A percentile compares a stretch with the other conserved stretches of the same genome.
Evolutionary conservation across 768 basidiomycete genomes (phyloP).

Genomic region (Psilocybe subaeruginosa): DNA sequence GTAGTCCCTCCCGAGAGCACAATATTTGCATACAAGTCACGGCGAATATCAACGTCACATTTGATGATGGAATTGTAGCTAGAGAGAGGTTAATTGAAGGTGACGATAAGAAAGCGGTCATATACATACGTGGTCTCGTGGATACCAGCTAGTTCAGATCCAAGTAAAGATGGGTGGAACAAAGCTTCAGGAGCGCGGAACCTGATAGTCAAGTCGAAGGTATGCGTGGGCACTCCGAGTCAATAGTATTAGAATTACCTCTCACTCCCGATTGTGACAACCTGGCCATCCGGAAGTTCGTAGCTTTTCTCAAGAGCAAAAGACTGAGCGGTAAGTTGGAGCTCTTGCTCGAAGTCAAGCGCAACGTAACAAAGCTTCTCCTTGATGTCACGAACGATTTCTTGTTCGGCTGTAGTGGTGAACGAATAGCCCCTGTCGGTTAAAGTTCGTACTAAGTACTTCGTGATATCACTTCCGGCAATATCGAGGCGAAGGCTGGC

Average conservation of each 20-base stretch:
- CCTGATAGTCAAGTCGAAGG: constrained; percentile 35
- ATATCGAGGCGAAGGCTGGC: constrained; percentile 87
- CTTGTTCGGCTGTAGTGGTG: constrained; percentile 90
- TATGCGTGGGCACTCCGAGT: neutral
- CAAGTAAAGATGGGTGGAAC: constrained; percentile 91
- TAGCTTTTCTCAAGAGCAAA: constrained; percentile 92
- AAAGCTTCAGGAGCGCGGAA: constrained; percentile 94
- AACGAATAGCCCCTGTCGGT: constrained; percentile 85
- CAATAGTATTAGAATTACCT: constrained; percentile 61
- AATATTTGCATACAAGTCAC: constrained; percentile 78
- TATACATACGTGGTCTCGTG: constrained; percentile 78
- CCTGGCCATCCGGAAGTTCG: constrained; percentile 90
- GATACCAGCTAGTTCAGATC: constrained; percentile 88
- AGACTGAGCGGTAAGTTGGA: constrained; percentile 86
- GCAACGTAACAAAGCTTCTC: constrained; percentile 97
- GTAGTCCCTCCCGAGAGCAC: constrained; percentile 90
- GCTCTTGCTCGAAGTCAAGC: constrained; percentile 91
- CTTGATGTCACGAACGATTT: constrained; percentile 97
- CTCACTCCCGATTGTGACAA: constrained; percentile 94
- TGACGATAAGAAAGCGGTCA: neutral
- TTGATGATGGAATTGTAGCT: constrained; percentile 84
- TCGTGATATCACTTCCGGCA: constrained; percentile 86
- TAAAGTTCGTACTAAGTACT: constrained; percentile 72
- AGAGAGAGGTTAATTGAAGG: neutral
- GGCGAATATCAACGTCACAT: constrained; percentile 86